Percentiles rank a stretch among this genome's conserved stretches.
Conservation (phyloP, 2,329 filamentous ascomycete species). For the Tolypocladium endophyticum region DNA sequence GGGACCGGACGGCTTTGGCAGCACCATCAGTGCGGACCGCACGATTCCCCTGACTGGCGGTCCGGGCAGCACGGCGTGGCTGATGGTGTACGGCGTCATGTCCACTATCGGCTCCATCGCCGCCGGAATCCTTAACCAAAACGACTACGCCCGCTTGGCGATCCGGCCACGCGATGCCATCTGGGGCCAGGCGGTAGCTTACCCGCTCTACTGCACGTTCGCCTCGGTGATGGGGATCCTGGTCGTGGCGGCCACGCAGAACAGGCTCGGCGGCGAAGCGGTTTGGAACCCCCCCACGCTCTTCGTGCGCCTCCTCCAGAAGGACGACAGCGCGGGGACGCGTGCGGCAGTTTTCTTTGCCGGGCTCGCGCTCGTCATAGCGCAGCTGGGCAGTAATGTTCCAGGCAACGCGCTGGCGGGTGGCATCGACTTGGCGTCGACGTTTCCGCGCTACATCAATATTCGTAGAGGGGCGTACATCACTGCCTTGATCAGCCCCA, state of each 20-base stretch:
- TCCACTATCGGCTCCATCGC: conserved; percentile 26
- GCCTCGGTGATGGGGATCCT: conserved; percentile 28
- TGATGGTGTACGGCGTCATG: conserved; percentile 25
- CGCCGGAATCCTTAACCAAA: conserved; percentile 26
- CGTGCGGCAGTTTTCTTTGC: conserved; percentile 27
- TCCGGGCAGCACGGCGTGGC: conserved; percentile 21
- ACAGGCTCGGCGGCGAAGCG: conserved; percentile 21
- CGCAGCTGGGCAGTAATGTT: conserved; percentile 26
- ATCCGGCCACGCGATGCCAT: conserved; percentile 20
- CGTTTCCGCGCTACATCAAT: conserved; percentile 25
- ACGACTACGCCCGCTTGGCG: conserved; percentile 26
- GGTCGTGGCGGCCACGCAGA: conserved; percentile 27
- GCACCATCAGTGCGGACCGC: conserved; percentile 14
- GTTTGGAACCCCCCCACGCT: conserved; percentile 28
- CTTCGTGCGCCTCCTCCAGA: conserved; percentile 18
- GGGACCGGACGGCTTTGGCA: conserved; percentile 27
- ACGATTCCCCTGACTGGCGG: conserved; percentile 15
- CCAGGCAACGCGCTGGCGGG: conserved; percentile 25
- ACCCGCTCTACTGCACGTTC: conserved; percentile 24
- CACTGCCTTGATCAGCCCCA: conserved; percentile 21
- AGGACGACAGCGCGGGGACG: conserved; percentile 19
- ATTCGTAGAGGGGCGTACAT: conserved; percentile 27
- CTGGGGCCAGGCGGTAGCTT: conserved; percentile 22
- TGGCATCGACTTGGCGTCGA: conserved; percentile 27
- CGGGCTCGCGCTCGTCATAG: conserved; percentile 22